These are phyloP conservation scores for Hypsizygus marmoreus DNA, from an alignment of 768 basidiomycete species.

Conservation along the genomic window DNA sequence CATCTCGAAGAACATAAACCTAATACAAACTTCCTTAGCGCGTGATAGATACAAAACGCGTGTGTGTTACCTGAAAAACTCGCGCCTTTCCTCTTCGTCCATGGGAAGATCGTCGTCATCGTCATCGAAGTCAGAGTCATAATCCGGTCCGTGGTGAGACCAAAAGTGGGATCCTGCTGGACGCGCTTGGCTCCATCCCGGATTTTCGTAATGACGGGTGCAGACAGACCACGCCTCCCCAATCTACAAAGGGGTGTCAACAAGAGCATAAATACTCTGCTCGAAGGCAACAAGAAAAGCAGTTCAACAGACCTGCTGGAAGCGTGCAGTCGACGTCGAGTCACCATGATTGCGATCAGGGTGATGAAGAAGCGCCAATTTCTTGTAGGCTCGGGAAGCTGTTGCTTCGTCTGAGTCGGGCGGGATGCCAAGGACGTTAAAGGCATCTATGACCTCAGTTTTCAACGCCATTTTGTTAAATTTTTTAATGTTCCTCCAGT, in stretches of 20 bases:
- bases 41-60: too few relatives aligned
- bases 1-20: conserved; percentile 37
- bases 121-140: conserved; percentile 16
- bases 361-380: conserved; percentile 31
- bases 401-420: conserved; percentile 23
- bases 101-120: conserved; percentile 29
- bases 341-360: conserved; percentile 37
- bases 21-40: too few relatives aligned
- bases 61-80: conserved; percentile 32
- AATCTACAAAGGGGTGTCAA: conserved; percentile 29
- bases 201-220: conserved; percentile 36
- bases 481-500: not conserved
- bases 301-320: conserved; percentile 34
- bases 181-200: conserved; percentile 25
- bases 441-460: conserved; percentile 29
- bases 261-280: too few relatives aligned
- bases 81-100: conserved; percentile 29
- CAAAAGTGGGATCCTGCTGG: conserved; percentile 1
- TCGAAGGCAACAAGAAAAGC: conserved; percentile 5
- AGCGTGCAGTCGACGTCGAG: conserved; percentile 31
- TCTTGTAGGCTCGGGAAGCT: conserved; percentile 32
- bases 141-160: not conserved
- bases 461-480: conserved; percentile 24
- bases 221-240: conserved; percentile 38
- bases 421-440: conserved; percentile 25